Evolutionary conservation across 2,329 filamentous ascomycete species (phyloP).

Genomic region (Fusarium annulatum): DNA sequence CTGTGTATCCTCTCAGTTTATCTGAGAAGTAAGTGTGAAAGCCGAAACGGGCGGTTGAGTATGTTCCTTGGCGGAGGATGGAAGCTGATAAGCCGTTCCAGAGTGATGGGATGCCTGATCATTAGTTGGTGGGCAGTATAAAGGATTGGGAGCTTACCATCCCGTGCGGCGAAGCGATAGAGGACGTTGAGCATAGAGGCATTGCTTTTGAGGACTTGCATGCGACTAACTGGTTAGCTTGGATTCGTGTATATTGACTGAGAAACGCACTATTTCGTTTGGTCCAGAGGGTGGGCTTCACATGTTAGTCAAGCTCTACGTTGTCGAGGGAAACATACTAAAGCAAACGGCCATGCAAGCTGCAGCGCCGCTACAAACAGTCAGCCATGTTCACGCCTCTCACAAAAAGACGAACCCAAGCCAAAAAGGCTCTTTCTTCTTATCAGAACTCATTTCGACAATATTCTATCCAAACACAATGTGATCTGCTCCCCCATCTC

Average conservation of each 20-base stretch:
- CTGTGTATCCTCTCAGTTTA: slow-evolving; percentile 42
- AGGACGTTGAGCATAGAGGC: slow-evolving; percentile 55
- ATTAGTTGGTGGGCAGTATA: neutral
- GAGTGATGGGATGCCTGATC: slow-evolving; percentile 53
- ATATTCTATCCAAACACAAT: neutral
- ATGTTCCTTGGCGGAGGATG: slow-evolving; percentile 57
- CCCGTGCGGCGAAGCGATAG: slow-evolving; percentile 52
- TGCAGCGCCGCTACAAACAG: slow-evolving; percentile 52
- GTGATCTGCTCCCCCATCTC: neutral
- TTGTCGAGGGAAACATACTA: slow-evolving; percentile 47
- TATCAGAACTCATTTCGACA: slow-evolving; percentile 30
- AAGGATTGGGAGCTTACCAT: slow-evolving; percentile 45
- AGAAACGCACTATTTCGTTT: slow-evolving; percentile 56
- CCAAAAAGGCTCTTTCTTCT: slow-evolving; percentile 57
- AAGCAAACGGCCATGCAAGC: slow-evolving; percentile 60
- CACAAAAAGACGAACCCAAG: slow-evolving; percentile 50
- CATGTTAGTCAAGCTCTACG: neutral
- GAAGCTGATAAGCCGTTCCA: slow-evolving; percentile 58
- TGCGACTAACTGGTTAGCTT: slow-evolving; percentile 47
- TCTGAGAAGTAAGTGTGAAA: slow-evolving; percentile 53
- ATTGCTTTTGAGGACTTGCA: slow-evolving; percentile 57
- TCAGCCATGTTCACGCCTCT: neutral
- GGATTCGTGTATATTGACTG: too few relatives aligned
- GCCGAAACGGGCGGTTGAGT: slow-evolving; percentile 58
- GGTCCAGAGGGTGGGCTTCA: slow-evolving; percentile 57